Evolutionary conservation across 2,329 filamentous ascomycete species (phyloP).

Genomic region (Myotisia sp.): DNA sequence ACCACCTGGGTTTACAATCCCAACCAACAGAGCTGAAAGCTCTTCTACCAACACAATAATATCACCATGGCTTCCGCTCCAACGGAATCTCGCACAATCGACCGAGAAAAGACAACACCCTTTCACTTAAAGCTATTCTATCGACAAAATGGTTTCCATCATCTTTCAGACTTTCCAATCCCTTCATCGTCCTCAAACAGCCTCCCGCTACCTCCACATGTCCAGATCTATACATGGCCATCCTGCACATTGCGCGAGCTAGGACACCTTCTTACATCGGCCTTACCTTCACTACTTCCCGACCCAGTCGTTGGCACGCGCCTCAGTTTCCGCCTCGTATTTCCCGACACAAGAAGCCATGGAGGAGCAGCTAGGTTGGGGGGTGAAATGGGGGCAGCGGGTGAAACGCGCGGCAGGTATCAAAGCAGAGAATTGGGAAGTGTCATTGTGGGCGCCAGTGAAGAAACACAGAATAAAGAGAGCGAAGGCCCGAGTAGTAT

Average conservation of each 20-base stretch:
- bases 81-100: slow-evolving; percentile 33
- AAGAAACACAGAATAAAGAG: neutral
- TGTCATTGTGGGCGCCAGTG: slow-evolving; percentile 45
- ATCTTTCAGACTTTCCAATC: slow-evolving; percentile 28
- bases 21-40: too few relatives aligned
- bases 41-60: neutral
- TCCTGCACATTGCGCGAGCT: slow-evolving; percentile 70
- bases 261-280: slow-evolving; percentile 56
- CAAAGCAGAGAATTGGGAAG: slow-evolving; percentile 69
- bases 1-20: too few relatives aligned
- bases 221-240: slow-evolving; percentile 77
- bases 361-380: slow-evolving; percentile 17
- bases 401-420: slow-evolving; percentile 45
- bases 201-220: slow-evolving; percentile 46
- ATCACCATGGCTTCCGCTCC: slow-evolving; percentile 7
- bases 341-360: slow-evolving; percentile 50
- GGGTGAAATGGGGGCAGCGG: slow-evolving; percentile 15
- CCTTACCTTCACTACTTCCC: slow-evolving; percentile 56
- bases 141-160: slow-evolving; percentile 57
- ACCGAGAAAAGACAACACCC: slow-evolving; percentile 58
- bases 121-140: slow-evolving; percentile 83
- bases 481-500: neutral
- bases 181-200: slow-evolving; percentile 19
- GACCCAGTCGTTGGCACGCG: slow-evolving; percentile 64
- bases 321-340: slow-evolving; percentile 76